Base-by-base conservation (phyloP, 2,329 filamentous ascomycete genomes). In the Berkeleyomyces rouxiae region DNA sequence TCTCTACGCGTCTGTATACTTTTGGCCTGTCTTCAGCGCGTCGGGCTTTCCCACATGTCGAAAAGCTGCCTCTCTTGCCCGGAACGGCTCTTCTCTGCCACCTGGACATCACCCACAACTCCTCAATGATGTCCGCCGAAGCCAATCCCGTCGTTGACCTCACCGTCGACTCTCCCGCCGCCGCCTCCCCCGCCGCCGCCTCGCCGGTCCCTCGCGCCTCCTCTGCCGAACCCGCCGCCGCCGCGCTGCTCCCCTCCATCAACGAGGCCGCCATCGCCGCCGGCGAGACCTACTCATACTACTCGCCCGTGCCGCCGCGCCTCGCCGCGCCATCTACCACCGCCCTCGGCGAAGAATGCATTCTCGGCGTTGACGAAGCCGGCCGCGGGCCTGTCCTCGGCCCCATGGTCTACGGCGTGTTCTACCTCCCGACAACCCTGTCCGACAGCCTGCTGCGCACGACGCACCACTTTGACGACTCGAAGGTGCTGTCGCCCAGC, bases 321-420 rank as follows among this genome's bases (percentile, higher is more conserved):
- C 81, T 90, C 61, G 78, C 78, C 31, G 72, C 78, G 1, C 67
- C 75, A 59, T 63, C 63, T 4, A 49, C 53, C 61, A 66, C 70
- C 10, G 69, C 70, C 53, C 78, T 55, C 10, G 62, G 58, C 23
- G 40, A 63, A 63, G 80, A 84, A 70, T 93, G 88, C 73, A 85
- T 87, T 23, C 79, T 97, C 31, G 92, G 92, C 66, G 86, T 97
- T 59, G 92, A 97, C 72, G 92, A 97, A 77, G 92, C 92, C 67
- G 92, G 92, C 55, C 84, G 92, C 70, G 92, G 92, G 1, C 92
- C 92, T 33, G 92, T 96, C n/a, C 81, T 97, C 10, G 92, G 88
- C 67, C 85, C 78, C 68, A 86, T 87, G 84, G 83, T 87, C 68
- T 87, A 87, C 75, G 82, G 79, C 67, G 76, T 85, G 69, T 86